Evolutionary conservation across 768 basidiomycete genomes (phyloP).

Genomic region (Psilocybe tampanensis): DNA sequence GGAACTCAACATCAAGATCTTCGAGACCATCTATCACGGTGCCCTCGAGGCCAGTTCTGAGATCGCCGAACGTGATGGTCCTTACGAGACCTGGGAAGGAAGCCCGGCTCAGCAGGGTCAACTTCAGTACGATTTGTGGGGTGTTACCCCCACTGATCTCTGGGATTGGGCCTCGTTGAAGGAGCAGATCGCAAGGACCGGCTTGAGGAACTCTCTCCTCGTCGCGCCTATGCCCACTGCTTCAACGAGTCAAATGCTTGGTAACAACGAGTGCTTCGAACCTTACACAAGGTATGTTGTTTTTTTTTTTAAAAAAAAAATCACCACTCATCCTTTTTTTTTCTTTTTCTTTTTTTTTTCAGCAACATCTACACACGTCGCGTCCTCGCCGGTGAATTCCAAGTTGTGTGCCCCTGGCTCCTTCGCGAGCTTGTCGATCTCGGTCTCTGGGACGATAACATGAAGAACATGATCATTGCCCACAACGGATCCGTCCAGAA

Average conservation of each 20-base stretch:
- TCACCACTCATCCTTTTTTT: no score
- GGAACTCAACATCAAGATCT: conserved; percentile 91
- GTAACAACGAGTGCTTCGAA: conserved; percentile 99
- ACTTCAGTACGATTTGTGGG: conserved; percentile 96
- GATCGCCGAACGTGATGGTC: conserved; percentile 74
- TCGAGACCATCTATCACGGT: conserved; percentile 98
- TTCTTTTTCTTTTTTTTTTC: no score
- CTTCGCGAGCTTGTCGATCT: conserved; percentile 97
- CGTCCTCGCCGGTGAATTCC: conserved; percentile 99
- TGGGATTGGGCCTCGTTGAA: conserved; percentile 96
- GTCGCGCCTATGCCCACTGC: conserved; percentile 99
- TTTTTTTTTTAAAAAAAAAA: conserved; percentile 9
- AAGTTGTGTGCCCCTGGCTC: conserved; percentile 98
- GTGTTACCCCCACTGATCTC: conserved; percentile 80
- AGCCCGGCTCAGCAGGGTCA: conserved; percentile 88
- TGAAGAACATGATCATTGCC: conserved; percentile 99
- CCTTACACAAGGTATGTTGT: conserved; percentile 84
- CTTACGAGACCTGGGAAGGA: conserved; percentile 89
- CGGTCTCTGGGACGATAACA: conserved; percentile 95
- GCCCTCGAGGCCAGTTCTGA: conserved; percentile 91
- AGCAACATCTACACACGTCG: conserved; percentile 99
- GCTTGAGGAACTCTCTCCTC: conserved; percentile 88
- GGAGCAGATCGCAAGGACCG: conserved; percentile 78
- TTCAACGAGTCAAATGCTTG: conserved; percentile 96
- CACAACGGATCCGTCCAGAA: conserved; percentile 89